A percentile compares a stretch with the other conserved stretches of the same genome.
phyloP scores from a whole-genome alignment of 2,329 filamentous ascomycete species.

The Penicillium sp. region DNA sequence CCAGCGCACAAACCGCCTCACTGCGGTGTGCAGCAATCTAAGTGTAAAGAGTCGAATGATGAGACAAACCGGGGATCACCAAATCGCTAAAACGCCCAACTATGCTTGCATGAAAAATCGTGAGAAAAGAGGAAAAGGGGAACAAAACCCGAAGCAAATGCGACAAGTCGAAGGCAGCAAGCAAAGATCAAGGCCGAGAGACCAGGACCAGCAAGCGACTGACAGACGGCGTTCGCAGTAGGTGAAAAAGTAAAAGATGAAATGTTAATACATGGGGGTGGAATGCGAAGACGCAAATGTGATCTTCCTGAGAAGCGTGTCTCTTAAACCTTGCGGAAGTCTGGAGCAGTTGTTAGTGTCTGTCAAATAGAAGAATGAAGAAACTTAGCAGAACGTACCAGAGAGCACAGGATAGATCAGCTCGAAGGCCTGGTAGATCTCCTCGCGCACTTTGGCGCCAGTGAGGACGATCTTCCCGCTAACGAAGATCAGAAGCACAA shows the following conservation, averaged over 20 bases:
- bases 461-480: constrained; percentile 98
- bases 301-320: constrained; percentile 21
- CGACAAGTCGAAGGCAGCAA: not conserved
- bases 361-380: constrained; percentile 12
- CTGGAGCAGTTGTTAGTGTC: constrained; percentile 41
- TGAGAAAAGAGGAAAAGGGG: constrained; percentile 27
- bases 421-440: constrained; percentile 96
- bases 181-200: not conserved
- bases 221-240: not conserved
- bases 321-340: constrained; percentile 65
- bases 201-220: not conserved
- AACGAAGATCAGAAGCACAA: constrained; percentile 96
- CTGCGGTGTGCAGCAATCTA: constrained; percentile 48
- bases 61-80: constrained; percentile 31
- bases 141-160: constrained; percentile 6
- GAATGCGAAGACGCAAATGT: constrained; percentile 22
- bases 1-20: constrained; percentile 48
- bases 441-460: constrained; percentile 95
- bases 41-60: constrained; percentile 34
- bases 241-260: constrained; percentile 20
- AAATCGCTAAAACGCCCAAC: constrained; percentile 51
- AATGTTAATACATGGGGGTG: constrained; percentile 15
- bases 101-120: constrained; percentile 49
- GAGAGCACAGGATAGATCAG: constrained; percentile 96
- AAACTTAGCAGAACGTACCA: constrained; percentile 58